Conservation (phyloP, 225 moss, liverwort and hornwort genomes). For the Polytrichum commune region DNA sequence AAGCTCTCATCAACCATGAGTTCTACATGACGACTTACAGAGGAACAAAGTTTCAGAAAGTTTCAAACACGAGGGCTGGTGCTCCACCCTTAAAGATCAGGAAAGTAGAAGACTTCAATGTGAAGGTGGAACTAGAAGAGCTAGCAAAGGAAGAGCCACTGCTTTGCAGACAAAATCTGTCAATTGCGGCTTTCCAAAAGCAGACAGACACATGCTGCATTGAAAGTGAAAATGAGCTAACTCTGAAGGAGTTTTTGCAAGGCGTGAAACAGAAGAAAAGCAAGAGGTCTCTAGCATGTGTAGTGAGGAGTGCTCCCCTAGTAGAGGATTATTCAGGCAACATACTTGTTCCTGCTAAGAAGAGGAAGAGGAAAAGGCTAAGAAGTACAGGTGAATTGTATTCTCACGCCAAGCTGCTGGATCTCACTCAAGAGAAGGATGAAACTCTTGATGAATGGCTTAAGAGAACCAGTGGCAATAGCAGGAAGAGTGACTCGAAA, state of each 20-base stretch:
- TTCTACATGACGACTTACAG: conserved; percentile 31
- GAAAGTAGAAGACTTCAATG: conserved; percentile 1
- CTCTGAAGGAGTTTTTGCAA: conserved; percentile 19
- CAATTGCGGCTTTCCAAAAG: conserved; percentile 1
- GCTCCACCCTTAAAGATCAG: conserved; percentile 2
- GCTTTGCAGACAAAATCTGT: conserved; percentile 11
- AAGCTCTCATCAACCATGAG: conserved; percentile 14
- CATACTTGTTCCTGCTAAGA: conserved; percentile 7
- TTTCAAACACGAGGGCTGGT: conserved; percentile 24
- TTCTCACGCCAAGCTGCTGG: conserved; percentile 7
- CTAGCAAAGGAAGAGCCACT: conserved; percentile 18
- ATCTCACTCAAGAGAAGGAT: conserved; percentile 10
- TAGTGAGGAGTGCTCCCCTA: conserved; percentile 12
- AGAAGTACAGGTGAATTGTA: conserved; percentile 13
- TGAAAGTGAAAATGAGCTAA: conserved; percentile 11
- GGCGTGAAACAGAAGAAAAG: conserved; percentile 20
- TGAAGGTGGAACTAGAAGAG: conserved; percentile 23
- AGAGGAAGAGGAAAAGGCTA: conserved; percentile 15
- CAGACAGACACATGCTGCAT: not conserved
- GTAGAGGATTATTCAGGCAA: not conserved
- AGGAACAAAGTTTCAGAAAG: conserved; percentile 23
- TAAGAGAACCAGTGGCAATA: conserved; percentile 10
- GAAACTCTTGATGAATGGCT: conserved; percentile 26
- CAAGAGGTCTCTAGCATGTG: conserved; percentile 15
- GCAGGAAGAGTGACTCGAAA: conserved; percentile 4